A percentile compares a stretch with the other conserved stretches of the same genome.
Evolutionary conservation across 352 stramenopile species (phyloP).

Genomic region (Phytopythium sindhum): DNA sequence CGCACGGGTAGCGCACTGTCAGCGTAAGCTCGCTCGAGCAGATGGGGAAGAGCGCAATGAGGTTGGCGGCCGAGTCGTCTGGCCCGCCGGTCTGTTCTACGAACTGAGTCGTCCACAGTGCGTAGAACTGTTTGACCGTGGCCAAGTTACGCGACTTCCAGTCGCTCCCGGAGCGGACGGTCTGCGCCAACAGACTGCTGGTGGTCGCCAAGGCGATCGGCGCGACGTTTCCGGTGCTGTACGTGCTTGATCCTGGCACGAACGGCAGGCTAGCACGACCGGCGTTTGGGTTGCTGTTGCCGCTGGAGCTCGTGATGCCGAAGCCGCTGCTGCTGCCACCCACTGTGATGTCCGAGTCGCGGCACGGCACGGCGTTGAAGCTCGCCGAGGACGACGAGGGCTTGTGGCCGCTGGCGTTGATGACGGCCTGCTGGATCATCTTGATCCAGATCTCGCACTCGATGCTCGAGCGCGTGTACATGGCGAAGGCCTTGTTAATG

Average conservation of each 20-base stretch:
- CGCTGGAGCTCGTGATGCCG: conserved; percentile 11
- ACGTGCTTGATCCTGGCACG: conserved; percentile 18
- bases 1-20: conserved; percentile 73
- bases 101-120: conserved; percentile 75
- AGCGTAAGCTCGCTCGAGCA: conserved; percentile 79
- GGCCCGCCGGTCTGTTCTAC: conserved; percentile 45
- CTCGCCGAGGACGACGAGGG: conserved; percentile 36
- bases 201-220: conserved; percentile 13
- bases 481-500: conserved; percentile 83
- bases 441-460: conserved; percentile 84
- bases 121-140: conserved; percentile 84
- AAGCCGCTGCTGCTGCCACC: conserved; percentile 20
- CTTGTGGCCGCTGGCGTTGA: conserved; percentile 45
- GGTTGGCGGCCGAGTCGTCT: conserved; percentile 51
- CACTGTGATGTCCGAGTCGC: conserved; percentile 54
- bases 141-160: conserved; percentile 83
- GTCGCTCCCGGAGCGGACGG: conserved; percentile 71
- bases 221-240: conserved; percentile 5
- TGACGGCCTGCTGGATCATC: conserved; percentile 79
- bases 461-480: conserved; percentile 78
- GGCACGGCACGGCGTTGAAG: conserved; percentile 44
- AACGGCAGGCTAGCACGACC: conserved; percentile 10
- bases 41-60: conserved; percentile 76
- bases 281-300: conserved; percentile 8
- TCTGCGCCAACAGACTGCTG: conserved; percentile 48